phyloP scores from a whole-genome alignment of 805 yeast species.

The Spathaspora girioi region DNA sequence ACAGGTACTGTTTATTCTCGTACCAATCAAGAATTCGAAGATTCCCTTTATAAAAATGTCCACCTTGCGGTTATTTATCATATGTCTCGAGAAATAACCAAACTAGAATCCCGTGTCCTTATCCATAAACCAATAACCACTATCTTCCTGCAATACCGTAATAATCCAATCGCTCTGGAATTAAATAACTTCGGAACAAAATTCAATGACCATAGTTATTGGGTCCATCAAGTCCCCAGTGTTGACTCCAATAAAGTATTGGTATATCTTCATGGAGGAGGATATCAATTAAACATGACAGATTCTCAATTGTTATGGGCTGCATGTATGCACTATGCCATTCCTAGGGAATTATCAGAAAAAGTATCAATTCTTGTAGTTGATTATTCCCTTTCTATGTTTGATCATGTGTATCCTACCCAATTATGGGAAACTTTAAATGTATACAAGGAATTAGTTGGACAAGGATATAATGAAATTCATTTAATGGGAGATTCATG shows the following conservation, averaged over 20 bases:
- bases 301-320: slow-evolving; percentile 27
- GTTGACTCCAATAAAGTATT: slow-evolving; percentile 7
- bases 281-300: slow-evolving; percentile 18
- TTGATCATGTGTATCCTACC: slow-evolving; percentile 26
- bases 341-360: slow-evolving; percentile 11
- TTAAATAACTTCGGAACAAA: slow-evolving; percentile 10
- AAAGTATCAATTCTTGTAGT: slow-evolving; percentile 22
- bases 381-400: slow-evolving; percentile 27
- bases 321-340: slow-evolving; percentile 21
- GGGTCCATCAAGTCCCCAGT: slow-evolving; percentile 28
- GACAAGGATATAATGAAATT: slow-evolving; percentile 21
- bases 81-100: slow-evolving; percentile 18
- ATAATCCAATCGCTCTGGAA: slow-evolving; percentile 8
- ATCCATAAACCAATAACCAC: slow-evolving; percentile 17
- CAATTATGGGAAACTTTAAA: slow-evolving; percentile 27
- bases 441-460: slow-evolving; percentile 19
- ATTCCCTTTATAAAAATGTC: slow-evolving; percentile 27
- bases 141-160: slow-evolving; percentile 10
- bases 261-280: slow-evolving; percentile 37
- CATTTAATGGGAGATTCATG: slow-evolving; percentile 41
- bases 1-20: slow-evolving; percentile 24
- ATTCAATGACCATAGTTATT: slow-evolving; percentile 22
- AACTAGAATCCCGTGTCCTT: slow-evolving; percentile 17
- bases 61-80: slow-evolving; percentile 22
- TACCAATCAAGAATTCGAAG: slow-evolving; percentile 23